Evolutionary conservation across 306 rosid species (phyloP), one percentile per base, ranked within the genome.

Genomic region (Cicer yamashitae): DNA sequence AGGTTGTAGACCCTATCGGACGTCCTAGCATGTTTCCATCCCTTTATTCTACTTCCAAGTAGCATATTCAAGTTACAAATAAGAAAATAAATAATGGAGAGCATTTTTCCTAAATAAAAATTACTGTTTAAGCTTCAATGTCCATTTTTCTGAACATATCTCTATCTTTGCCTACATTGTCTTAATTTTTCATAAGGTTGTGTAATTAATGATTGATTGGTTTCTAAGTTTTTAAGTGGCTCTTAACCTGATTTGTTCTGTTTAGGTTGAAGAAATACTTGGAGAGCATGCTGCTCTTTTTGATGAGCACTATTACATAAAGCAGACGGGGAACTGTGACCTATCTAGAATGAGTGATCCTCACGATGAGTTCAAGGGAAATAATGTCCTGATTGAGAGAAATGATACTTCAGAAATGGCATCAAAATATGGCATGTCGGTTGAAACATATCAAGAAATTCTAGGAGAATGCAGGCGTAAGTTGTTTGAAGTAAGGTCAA

Each of bases 291-390:
- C 98, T 63, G 77, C 88, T 67, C 77, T 91, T 76, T 91, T 94
- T 73, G 79, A 82, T 83, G 88, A 90, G 81, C 94, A 91, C 78
- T 91, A 87, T 76, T 90, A 90, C 82, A 78, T 91, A 62, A 94
- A 94, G 73, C 76, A 89, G 43, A 64, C 20, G 0, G 97, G 98
- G 50, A 94, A 91, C 79, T 94, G 97, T 75, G 94, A 91, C 76
- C 89, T 94, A 48, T 91, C 98, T 61, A 77, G 70, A 83, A 67
- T 86, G 89, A 94, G 98, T 86, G 98, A 94, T 84, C 97, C 98
- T 78, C 91, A 91, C 70, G 60, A 86, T 66, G 98, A 94, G 83
- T 94, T 94, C 79, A 74, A 87, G 86, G 91, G 86, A 71, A 90
- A 82, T 73, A 94, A 90, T 85, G 91, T 94, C 79, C 88, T 90